Percentiles rank a stretch among this genome's conserved stretches.
These are phyloP conservation scores for Collybia sordida DNA, from an alignment of 768 basidiomycete species.

Conservation along the genomic window DNA sequence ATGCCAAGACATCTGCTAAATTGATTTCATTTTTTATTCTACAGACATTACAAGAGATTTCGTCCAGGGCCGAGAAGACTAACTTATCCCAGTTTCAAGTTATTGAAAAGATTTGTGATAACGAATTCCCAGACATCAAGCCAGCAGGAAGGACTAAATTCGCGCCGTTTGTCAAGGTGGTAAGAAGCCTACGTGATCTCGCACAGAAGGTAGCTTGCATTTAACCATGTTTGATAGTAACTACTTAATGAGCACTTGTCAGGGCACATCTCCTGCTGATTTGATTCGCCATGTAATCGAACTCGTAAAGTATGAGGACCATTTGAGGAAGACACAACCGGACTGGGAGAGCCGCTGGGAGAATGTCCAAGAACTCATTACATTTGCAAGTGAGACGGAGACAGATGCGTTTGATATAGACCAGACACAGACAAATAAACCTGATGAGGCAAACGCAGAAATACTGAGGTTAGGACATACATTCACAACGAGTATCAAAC, in stretches of 20 bases:
- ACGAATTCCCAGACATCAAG: conserved; percentile 61
- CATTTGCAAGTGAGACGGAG: conserved; percentile 65
- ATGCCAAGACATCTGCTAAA: background rate
- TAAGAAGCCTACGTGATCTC: conserved; percentile 50
- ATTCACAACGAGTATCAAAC: background rate
- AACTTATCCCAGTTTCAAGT: conserved; percentile 56
- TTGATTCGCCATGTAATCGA: conserved; percentile 61
- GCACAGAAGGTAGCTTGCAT: conserved; percentile 49
- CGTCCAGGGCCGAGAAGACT: conserved; percentile 47
- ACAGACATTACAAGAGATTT: conserved; percentile 63
- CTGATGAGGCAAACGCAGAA: background rate
- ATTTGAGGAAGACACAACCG: conserved; percentile 68
- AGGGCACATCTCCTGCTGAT: conserved; percentile 63
- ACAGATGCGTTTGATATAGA: conserved; percentile 17
- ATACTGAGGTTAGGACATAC: too few species aligned
- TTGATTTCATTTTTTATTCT: background rate
- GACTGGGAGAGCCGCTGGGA: conserved; percentile 81
- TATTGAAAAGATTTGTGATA: conserved; percentile 64
- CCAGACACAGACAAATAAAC: conserved; percentile 8
- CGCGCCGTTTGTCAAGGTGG: conserved; percentile 53
- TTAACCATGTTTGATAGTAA: background rate
- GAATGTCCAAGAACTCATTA: conserved; percentile 83
- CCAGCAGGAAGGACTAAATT: conserved; percentile 66
- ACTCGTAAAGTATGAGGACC: conserved; percentile 61
- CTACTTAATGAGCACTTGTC: background rate